These are phyloP conservation scores for Brassica balearica DNA, from an alignment of 441 rosid genomes.

Conservation along the genomic window DNA sequence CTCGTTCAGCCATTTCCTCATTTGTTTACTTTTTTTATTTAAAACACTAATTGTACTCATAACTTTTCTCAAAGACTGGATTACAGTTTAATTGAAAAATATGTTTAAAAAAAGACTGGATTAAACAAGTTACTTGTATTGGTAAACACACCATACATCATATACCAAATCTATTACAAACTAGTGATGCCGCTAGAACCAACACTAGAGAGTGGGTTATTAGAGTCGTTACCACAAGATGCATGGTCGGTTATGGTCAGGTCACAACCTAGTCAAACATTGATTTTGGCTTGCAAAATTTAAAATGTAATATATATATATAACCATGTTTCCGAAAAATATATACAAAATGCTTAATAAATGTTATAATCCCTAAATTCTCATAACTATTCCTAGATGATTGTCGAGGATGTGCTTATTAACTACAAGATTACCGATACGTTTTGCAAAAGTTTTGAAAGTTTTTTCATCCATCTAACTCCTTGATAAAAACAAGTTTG, in stretches of 20 bases:
- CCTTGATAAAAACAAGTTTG: conserved; percentile 6
- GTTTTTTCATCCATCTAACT: background rate
- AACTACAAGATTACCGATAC: background rate
- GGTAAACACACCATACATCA: background rate
- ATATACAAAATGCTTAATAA: background rate
- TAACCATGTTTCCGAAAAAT: background rate
- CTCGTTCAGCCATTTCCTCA: background rate
- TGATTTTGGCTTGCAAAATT: background rate
- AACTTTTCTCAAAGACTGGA: background rate
- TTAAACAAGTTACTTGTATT: background rate
- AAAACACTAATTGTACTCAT: background rate
- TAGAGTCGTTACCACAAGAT: background rate
- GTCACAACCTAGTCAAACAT: background rate
- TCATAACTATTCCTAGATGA: background rate
- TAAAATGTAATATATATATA: too few species aligned
- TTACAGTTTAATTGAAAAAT: background rate
- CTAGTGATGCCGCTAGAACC: background rate
- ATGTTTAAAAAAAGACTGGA: too few species aligned
- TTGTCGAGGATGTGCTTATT: background rate
- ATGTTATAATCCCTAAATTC: background rate
- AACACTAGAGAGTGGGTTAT: background rate
- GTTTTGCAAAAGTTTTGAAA: background rate
- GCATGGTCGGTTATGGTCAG: background rate
- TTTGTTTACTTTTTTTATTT: background rate
- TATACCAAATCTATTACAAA: background rate